phyloP scores from a whole-genome alignment of 495 filamentous ascomycete genomes.

The Podospora australis region DNA sequence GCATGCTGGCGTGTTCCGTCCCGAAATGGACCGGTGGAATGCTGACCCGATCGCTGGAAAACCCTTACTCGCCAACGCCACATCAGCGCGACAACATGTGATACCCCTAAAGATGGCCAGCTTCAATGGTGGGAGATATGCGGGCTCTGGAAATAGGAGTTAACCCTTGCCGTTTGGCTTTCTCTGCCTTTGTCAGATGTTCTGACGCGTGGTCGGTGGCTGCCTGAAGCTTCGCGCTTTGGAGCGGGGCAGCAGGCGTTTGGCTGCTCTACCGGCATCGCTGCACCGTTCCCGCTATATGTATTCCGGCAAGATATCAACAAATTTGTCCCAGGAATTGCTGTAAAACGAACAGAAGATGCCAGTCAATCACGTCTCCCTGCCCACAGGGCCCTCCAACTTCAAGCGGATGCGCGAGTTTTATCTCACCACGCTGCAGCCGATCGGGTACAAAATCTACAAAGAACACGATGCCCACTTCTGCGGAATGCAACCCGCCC shows the following conservation, averaged over 20 bases:
- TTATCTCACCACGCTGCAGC: conserved; percentile 32
- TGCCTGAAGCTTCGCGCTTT: not conserved
- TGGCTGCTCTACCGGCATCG: no score
- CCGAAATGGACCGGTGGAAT: no score
- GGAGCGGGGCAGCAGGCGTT: no score
- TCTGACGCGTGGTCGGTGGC: not conserved
- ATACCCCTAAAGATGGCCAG: conserved; percentile 1
- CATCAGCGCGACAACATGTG: conserved; percentile 6
- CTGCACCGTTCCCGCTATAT: not conserved
- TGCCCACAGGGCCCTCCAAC: conserved; percentile 19
- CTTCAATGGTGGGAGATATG: not conserved
- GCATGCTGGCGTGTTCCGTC: no score
- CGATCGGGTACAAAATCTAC: conserved; percentile 31
- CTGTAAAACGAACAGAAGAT: conserved; percentile 6
- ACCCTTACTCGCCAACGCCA: not conserved
- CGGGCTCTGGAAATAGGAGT: not conserved
- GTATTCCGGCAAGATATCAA: not conserved
- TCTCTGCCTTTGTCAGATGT: not conserved
- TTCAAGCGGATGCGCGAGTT: conserved; percentile 33
- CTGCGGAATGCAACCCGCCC: conserved; percentile 23
- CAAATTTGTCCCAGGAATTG: not conserved
- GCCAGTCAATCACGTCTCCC: conserved; percentile 26
- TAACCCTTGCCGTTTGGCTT: not conserved
- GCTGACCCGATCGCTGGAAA: not conserved
- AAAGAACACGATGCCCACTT: conserved; percentile 24